These are phyloP conservation scores for Meyerozyma athensensis DNA, from an alignment of 1,139 yeast species.

Conservation along the genomic window DNA sequence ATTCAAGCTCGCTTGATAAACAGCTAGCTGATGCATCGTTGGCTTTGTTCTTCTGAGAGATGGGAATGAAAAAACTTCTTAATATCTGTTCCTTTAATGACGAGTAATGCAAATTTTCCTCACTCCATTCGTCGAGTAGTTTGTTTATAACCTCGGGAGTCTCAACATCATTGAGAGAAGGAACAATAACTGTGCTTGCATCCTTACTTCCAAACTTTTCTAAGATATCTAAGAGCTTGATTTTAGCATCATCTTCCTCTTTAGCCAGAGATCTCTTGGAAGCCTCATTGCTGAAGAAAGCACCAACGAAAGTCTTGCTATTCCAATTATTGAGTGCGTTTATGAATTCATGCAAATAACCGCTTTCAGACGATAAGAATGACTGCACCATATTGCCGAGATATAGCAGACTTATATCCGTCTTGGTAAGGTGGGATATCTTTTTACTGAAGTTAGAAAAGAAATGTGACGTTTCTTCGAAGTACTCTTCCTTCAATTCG, in stretches of 20 bases:
- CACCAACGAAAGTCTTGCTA: slow-evolving; percentile 11
- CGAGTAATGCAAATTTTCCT: slow-evolving; percentile 34
- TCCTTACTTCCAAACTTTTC: slow-evolving; percentile 29
- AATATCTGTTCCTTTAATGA: slow-evolving; percentile 46
- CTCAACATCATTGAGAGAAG: slow-evolving; percentile 13
- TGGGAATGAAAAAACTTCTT: slow-evolving; percentile 28
- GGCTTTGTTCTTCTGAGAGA: slow-evolving; percentile 5
- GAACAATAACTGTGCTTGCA: slow-evolving; percentile 9
- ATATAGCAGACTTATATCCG: neutral
- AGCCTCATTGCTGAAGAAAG: slow-evolving; percentile 14
- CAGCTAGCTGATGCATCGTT: slow-evolving; percentile 10
- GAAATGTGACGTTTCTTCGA: slow-evolving; percentile 23
- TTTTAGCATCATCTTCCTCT: slow-evolving; percentile 27
- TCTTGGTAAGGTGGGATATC: slow-evolving; percentile 6
- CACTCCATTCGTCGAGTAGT: slow-evolving; percentile 28
- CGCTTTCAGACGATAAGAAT: neutral
- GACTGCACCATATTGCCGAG: neutral
- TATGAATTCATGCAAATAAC: slow-evolving; percentile 23
- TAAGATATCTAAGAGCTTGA: slow-evolving; percentile 35
- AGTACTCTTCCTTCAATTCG: slow-evolving; percentile 19
- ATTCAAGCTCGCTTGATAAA: slow-evolving; percentile 20
- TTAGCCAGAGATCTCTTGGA: slow-evolving; percentile 9
- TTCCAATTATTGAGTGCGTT: slow-evolving; percentile 23
- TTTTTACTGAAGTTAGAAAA: slow-evolving; percentile 18
- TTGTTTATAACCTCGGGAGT: slow-evolving; percentile 15